These are phyloP conservation scores for Pulchroboletus neoregius DNA, from an alignment of 1,284 basidiomycete genomes.

Conservation along the genomic window DNA sequence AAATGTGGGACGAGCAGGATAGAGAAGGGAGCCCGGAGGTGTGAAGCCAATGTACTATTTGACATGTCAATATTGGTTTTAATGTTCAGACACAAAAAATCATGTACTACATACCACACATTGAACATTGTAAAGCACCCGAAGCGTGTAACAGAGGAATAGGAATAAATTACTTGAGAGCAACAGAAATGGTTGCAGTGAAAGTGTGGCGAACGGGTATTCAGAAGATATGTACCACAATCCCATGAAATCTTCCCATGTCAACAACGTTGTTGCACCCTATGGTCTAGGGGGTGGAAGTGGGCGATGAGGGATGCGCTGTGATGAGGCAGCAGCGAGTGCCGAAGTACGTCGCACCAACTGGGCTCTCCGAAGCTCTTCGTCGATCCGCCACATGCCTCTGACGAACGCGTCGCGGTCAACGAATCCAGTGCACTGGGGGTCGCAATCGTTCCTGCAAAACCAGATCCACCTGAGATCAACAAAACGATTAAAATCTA, in stretches of 20 bases:
- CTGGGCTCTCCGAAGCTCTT: conserved; percentile 66
- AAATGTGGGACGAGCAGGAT: conserved; percentile 41
- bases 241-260: conserved; percentile 10
- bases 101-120: conserved; percentile 6
- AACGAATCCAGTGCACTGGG: conserved; percentile 49
- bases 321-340: conserved; percentile 34
- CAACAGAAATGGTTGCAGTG: not conserved
- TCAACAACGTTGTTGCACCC: conserved; percentile 14
- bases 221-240: conserved; percentile 17
- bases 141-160: conserved; percentile 3
- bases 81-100: not conserved
- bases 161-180: conserved; percentile 16
- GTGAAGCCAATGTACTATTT: conserved; percentile 14
- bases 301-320: conserved; percentile 35
- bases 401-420: conserved; percentile 62
- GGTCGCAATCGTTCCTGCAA: conserved; percentile 62
- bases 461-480: conserved; percentile 5
- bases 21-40: conserved; percentile 45
- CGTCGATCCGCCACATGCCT: conserved; percentile 84
- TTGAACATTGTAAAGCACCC: not conserved
- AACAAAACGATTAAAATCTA: not conserved
- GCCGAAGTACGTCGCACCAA: conserved; percentile 39
- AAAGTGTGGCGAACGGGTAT: conserved; percentile 18
- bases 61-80: no score
- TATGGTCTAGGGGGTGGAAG: conserved; percentile 21